Conservation (phyloP, 2,329 filamentous ascomycete genomes). For the Aspergillus quadricinctus region DNA sequence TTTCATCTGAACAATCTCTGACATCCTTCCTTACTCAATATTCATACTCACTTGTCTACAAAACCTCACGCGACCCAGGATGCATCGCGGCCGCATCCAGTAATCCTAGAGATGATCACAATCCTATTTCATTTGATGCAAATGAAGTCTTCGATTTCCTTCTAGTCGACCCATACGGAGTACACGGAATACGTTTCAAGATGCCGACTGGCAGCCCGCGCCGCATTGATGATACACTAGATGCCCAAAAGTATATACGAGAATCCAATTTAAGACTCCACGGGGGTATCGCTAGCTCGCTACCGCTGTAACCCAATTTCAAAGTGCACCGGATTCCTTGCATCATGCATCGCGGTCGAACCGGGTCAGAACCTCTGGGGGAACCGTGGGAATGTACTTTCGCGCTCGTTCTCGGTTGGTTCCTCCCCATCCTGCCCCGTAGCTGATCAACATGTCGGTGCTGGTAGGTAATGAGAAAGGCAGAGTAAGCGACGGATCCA, state of each 20-base stretch:
- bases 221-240: not conserved
- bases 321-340: not conserved
- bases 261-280: conserved; percentile 1
- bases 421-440: conserved; percentile 90
- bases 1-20: not conserved
- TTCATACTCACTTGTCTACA: not conserved
- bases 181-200: not conserved
- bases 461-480: conserved; percentile 94
- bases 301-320: not conserved
- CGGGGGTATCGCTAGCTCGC: conserved; percentile 5
- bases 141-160: not conserved
- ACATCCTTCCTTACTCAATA: not conserved
- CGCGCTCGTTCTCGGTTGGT: conserved; percentile 85
- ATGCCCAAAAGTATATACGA: conserved; percentile 10
- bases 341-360: conserved; percentile 56
- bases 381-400: conserved; percentile 94
- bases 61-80: conserved; percentile 3
- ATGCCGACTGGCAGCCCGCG: not conserved
- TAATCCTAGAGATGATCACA: conserved; percentile 15
- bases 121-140: conserved; percentile 3
- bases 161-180: not conserved
- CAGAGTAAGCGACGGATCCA: conserved; percentile 87
- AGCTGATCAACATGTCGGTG: conserved; percentile 95
- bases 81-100: conserved; percentile 5
- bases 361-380: conserved; percentile 86